phyloP scores from a whole-genome alignment of 1,284 basidiomycete genomes.

The Ceraceosorus guamensis region DNA sequence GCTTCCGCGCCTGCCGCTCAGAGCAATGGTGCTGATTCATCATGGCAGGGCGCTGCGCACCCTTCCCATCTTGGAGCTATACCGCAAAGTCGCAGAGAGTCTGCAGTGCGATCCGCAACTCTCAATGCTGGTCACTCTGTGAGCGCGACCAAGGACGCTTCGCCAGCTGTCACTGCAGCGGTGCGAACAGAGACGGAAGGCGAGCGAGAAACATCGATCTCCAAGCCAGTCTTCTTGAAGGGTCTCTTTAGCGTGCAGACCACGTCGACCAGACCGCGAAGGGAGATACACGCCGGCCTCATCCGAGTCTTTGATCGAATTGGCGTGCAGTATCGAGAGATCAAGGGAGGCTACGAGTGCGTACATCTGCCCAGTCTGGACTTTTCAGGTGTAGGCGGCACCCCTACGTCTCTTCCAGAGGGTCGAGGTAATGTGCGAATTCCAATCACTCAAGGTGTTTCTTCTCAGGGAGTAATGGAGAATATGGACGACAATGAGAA shows the following conservation, averaged over 20 bases:
- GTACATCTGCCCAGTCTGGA: conserved; percentile 90
- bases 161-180: neutral
- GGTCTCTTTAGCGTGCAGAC: conserved; percentile 66
- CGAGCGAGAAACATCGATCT: neutral
- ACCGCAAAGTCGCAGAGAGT: conserved; percentile 13
- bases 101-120: conserved; percentile 3
- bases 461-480: conserved; percentile 13
- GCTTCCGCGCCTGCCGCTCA: neutral
- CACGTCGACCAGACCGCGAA: conserved; percentile 80
- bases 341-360: conserved; percentile 86
- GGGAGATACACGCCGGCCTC: conserved; percentile 74
- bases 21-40: neutral
- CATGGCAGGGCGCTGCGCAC: neutral
- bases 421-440: conserved; percentile 35
- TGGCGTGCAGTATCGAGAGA: conserved; percentile 87
- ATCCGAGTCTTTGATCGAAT: conserved; percentile 80
- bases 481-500: neutral
- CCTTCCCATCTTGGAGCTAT: conserved; percentile 24
- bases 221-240: conserved; percentile 48
- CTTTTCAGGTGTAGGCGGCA: conserved; percentile 25
- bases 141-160: neutral
- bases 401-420: conserved; percentile 44
- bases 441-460: conserved; percentile 7
- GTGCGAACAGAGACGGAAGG: neutral
- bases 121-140: conserved; percentile 8